Conservation (phyloP, 2,329 filamentous ascomycete genomes). For the Arthroderma sp. region DNA sequence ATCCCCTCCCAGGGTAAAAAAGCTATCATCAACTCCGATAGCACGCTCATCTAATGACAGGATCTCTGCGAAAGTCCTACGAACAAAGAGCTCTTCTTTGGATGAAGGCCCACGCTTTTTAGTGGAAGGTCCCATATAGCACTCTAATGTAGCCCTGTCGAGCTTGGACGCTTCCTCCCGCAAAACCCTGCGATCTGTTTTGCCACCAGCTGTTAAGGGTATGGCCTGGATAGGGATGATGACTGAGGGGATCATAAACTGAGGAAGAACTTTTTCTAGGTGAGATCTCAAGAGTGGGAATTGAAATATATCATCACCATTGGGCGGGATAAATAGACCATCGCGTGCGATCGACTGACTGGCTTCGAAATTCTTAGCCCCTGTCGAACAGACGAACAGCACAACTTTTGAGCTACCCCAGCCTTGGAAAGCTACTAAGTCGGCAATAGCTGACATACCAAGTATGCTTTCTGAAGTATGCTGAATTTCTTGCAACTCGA, state of each 20-base stretch:
- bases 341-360: too few species aligned
- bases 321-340: too few species aligned
- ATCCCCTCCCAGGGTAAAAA: constrained; percentile 20
- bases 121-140: not conserved
- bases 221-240: not conserved
- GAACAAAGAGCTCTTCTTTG: too few species aligned
- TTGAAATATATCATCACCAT: too few species aligned
- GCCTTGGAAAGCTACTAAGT: too few species aligned
- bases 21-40: constrained; percentile 2
- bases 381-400: too few species aligned
- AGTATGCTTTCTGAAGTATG: too few species aligned
- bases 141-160: not conserved
- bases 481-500: constrained; percentile 78
- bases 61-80: not conserved
- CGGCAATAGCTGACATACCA: too few species aligned
- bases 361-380: too few species aligned
- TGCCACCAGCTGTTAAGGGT: constrained; percentile 1
- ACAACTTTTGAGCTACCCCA: too few species aligned
- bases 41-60: not conserved
- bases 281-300: too few species aligned
- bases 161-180: constrained; percentile 13
- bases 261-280: not conserved
- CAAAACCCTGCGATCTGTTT: constrained; percentile 9
- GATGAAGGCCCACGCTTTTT: too few species aligned
- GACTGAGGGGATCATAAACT: constrained; percentile 3